Evolutionary conservation across 495 filamentous ascomycete genomes (phyloP).

Genomic region (Aspergillus heteromorphus): DNA sequence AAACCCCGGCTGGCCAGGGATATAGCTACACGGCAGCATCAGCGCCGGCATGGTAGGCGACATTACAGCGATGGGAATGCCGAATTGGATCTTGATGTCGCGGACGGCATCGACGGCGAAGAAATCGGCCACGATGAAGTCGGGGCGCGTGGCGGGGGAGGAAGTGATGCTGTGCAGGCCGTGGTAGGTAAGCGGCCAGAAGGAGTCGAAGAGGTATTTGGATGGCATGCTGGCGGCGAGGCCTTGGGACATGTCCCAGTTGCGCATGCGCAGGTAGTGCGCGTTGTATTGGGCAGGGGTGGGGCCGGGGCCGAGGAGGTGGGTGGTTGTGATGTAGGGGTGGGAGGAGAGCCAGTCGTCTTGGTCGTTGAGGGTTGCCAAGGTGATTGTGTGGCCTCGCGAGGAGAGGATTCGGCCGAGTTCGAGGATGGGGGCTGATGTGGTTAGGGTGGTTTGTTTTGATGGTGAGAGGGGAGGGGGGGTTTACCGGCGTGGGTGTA

Average conservation of each 20-base stretch:
- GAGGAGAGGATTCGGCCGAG: slow-evolving; percentile 27
- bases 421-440: slow-evolving; percentile 31
- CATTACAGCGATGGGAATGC: slow-evolving; percentile 29
- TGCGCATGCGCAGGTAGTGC: slow-evolving; percentile 26
- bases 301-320: slow-evolving; percentile 17
- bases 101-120: slow-evolving; percentile 32
- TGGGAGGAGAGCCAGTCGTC: slow-evolving; percentile 27
- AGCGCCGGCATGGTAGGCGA: slow-evolving; percentile 35
- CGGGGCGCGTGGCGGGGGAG: slow-evolving; percentile 18
- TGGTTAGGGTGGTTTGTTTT: slow-evolving; percentile 4
- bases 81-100: slow-evolving; percentile 27
- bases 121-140: slow-evolving; percentile 35
- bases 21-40: slow-evolving; percentile 29
- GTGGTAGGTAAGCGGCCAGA: slow-evolving; percentile 33
- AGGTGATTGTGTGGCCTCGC: slow-evolving; percentile 32
- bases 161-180: slow-evolving; percentile 21
- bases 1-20: slow-evolving; percentile 34
- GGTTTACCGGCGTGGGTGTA: slow-evolving; percentile 24
- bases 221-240: slow-evolving; percentile 20
- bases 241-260: slow-evolving; percentile 25
- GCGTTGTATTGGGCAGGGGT: slow-evolving; percentile 17
- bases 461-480: slow-evolving; percentile 6
- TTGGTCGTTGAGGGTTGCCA: slow-evolving; percentile 33
- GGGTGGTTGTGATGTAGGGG: slow-evolving; percentile 21
- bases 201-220: slow-evolving; percentile 31